phyloP scores from a whole-genome alignment of 257 asterid species.

The Coffea eugenioides region DNA sequence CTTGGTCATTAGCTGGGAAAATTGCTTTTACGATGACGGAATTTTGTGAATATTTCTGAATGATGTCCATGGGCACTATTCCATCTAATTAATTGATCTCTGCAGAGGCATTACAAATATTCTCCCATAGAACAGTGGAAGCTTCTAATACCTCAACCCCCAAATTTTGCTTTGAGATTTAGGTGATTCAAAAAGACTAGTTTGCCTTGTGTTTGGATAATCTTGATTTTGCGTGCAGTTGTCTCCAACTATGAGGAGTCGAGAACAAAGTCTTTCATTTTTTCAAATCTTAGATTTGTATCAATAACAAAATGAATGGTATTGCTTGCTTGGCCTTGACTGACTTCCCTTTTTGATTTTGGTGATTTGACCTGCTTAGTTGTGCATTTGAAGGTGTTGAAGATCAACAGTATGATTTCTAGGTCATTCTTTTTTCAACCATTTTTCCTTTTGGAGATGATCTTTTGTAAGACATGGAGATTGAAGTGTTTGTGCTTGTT shows the following conservation, averaged over 20 bases:
- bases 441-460: neutral
- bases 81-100: neutral
- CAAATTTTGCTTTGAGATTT: neutral
- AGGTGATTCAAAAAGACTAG: neutral
- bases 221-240: neutral
- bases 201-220: neutral
- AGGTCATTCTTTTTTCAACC: neutral
- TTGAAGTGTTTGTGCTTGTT: neutral
- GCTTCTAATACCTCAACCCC: neutral
- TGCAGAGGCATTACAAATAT: neutral
- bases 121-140: neutral
- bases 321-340: neutral
- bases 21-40: neutral
- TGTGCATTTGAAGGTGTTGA: neutral
- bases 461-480: neutral
- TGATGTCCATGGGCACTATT: neutral
- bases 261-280: too few species aligned
- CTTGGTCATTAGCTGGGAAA: neutral
- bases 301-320: neutral
- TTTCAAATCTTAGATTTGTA: too few species aligned
- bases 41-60: neutral
- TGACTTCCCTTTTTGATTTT: neutral
- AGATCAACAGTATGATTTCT: neutral
- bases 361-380: neutral
- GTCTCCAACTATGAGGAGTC: neutral